Conservation (phyloP, 176 grass and related monocot genomes). For the Pharus latifolius region DNA sequence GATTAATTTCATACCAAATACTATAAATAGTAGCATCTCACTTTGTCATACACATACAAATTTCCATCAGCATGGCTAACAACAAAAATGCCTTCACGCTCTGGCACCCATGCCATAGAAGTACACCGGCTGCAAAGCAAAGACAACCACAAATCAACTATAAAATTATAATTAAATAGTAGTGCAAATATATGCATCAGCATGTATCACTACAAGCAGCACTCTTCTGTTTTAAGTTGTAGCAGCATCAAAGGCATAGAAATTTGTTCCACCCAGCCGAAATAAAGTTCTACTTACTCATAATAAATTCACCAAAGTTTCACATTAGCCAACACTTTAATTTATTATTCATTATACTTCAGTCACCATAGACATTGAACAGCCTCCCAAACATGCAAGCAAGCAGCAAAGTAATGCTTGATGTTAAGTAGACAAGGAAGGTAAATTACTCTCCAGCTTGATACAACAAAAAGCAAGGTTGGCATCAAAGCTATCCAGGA, state of each 20-base stretch:
- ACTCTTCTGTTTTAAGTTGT: background rate
- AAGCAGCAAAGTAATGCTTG: constrained; percentile 11
- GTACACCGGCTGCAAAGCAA: constrained; percentile 74
- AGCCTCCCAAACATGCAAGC: background rate
- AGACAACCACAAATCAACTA: background rate
- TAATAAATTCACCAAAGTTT: background rate
- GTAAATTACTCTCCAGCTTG: background rate
- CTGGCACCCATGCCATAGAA: constrained; percentile 77
- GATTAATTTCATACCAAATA: background rate
- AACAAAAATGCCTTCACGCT: constrained; percentile 74
- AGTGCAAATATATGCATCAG: background rate
- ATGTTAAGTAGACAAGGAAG: constrained; percentile 9
- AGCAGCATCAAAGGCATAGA: background rate
- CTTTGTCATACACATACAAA: constrained; percentile 95
- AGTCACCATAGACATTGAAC: background rate
- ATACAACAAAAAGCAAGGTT: background rate
- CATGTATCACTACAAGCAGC: background rate
- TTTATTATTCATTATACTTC: background rate
- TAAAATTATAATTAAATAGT: constrained; percentile 1
- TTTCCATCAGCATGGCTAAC: constrained; percentile 88
- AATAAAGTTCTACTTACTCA: background rate
- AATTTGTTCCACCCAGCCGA: background rate
- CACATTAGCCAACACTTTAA: background rate
- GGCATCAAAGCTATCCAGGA: background rate
- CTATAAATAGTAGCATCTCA: constrained; percentile 25